Base-by-base conservation (phyloP, 2,329 filamentous ascomycete genomes). In the Raffaelea albimanens region DNA sequence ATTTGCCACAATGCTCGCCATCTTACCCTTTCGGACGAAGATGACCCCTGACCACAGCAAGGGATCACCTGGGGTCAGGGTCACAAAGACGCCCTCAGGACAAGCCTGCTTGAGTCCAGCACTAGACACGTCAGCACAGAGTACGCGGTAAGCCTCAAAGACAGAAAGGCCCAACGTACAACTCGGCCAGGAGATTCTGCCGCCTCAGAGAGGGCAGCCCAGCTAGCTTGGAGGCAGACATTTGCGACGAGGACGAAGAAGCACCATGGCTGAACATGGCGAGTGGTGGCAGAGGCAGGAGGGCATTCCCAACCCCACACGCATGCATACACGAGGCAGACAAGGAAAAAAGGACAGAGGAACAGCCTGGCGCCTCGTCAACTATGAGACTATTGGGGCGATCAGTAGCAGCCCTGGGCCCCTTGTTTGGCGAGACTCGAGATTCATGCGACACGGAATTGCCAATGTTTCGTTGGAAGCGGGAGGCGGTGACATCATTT, bases 1-100 rank as follows among this genome's bases (percentile, higher is more conserved):
- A 8, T 8, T 38, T 16, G 14, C n/a, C 34, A 8, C 18, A 16
- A 38, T n/a, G 29, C 22, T 3, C 5, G 59, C 2, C 14, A 2
- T 39, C 25, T 57, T 70, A 93, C 91, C 91, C 72, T 87, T 83
- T 48, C 88, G 85, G 52, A 95, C 81, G 62, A 97, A 97, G 23
- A 97, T 72, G 19, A 95, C 85, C n/a, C 88, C 90, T 29, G 83
- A 84, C 91, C 91, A 97, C 43, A 89, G 69, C 16, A 81, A 80
- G 18, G 87, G 80, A 60, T 95, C 84, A 21, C 85, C 85, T 0
- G 87, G 87, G 23, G 85, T 86, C 50, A 95, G 76, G 62, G 78
- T 87, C 65, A 96, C 78, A 66, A 93, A 96, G 52, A 96, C 75
- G 46, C 93, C 91, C 48, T 87, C 80, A 2, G 90, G 90, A 62